Base-by-base conservation (phyloP, 1,284 basidiomycete genomes). In the Irpex lacteus region DNA sequence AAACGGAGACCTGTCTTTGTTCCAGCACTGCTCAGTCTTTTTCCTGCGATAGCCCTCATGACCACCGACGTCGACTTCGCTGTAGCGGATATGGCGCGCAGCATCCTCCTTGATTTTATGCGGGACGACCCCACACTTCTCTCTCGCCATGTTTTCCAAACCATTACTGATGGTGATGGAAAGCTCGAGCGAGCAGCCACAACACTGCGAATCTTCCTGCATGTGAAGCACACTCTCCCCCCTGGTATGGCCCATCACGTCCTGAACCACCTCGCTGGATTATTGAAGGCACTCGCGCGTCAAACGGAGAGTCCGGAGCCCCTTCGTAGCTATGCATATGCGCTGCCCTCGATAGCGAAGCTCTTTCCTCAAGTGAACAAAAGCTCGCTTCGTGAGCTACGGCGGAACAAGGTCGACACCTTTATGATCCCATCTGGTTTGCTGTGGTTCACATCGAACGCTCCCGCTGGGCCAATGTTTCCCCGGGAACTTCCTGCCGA, bases 261-360 rank as follows among this genome's bases (percentile, higher is more conserved):
- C 2, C 84, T 92, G 75, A 92, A 92, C 70, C 82, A 88, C 67
- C 72, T 93, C 4, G 82, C 87, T 5, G 91, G 92, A 1, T 89
- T 86, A 66, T 74, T 94, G 66, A 92, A 91, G 71, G 77, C 80
- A 54, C 70, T 79, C 7, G 75, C 86, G n/a, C 81, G 84, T 21
- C 78, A 84, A 60, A 66, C 73, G 1, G 81, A 83, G 2, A 71
- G 74, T 6, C 68, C 72, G 3, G 77, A 85, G 55, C 72, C 83
- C 6, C 72, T 87, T 2, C 76, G 78, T 57, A 80, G 81, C 58
- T 90, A 88, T 71, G 84, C 86, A 2, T 77, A 81, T 38, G 77
- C 81, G 5, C 74, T 89, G 5, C 84, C 89, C 0, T 75, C 88
- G 6, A 76, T 93, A 40, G 79, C 89, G 0, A 81, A 81, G 26